Evolutionary conservation across 2,329 filamentous ascomycete species (phyloP), one percentile per base, ranked within the genome.

Genomic region (Xylaria sp.): DNA sequence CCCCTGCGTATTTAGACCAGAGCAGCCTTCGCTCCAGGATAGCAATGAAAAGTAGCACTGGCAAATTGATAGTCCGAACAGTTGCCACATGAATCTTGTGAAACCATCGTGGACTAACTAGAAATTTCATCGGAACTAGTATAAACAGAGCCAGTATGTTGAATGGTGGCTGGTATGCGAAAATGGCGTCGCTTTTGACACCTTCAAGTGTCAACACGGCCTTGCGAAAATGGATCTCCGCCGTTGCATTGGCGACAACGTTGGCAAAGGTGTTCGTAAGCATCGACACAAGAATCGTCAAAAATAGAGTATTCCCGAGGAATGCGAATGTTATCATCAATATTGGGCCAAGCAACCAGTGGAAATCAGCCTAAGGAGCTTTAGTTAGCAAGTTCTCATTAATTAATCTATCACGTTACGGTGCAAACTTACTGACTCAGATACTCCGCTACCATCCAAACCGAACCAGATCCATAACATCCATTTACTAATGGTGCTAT

Each of bases 401-500:
- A 13, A 29, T 5, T 6, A 5, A 0, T n/a, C 5, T 21, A 40
- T 40, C 2, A 6, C 12, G 16, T 53, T 21, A 5, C 10, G 23
- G 12, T 47, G 10, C 12, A 62, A 18, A 76, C 83, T 76, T 75
- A 85, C 84, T 65, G 87, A 88, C 71, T 84, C 79, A 57, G 88
- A 84, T 50, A 91, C 89, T 8, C 88, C 88, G 3, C 86, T 89
- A 6, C 88, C 93, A 74, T 96, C 93, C 1, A 97, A 87, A 1
- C 93, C 93, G 76, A 97, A 96, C 93, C 93, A 97, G 71, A 97
- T 94, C 87, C 92, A 96, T 1, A 96, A 87, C 92, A 97, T 95
- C 93, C 93, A 97, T 79, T 94, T 94, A 53, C 89, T 89, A 70
- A 96, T 94, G 1, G 90, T 92, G 4, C 84, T 87, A 55, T 32